phyloP scores from a whole-genome alignment of 495 filamentous ascomycete genomes.

The Aspergillus ostianus region DNA sequence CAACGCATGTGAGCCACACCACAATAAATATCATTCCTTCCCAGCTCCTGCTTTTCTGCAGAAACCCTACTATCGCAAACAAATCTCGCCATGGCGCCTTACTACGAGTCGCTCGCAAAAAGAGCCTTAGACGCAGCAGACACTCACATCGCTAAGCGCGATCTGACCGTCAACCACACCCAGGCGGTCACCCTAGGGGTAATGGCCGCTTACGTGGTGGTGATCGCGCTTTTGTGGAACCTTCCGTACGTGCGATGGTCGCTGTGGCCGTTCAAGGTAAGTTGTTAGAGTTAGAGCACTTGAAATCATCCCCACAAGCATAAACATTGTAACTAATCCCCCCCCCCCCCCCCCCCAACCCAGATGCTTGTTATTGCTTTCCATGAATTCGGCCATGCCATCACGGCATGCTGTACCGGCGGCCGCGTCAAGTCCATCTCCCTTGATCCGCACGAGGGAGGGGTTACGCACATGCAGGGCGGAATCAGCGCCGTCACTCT shows the following conservation, averaged over 20 bases:
- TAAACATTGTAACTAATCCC: slow-evolving; percentile 4
- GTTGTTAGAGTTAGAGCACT: not conserved
- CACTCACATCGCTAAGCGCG: slow-evolving; percentile 43
- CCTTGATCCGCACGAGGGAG: slow-evolving; percentile 66
- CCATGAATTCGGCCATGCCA: slow-evolving; percentile 79
- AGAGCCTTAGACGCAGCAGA: slow-evolving; percentile 25
- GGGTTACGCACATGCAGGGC: slow-evolving; percentile 78
- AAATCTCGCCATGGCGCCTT: slow-evolving; percentile 31
- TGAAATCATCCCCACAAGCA: not conserved
- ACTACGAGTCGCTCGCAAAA: slow-evolving; percentile 25
- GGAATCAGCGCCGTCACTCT: slow-evolving; percentile 70
- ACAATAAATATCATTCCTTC: not conserved
- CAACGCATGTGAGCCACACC: slow-evolving; percentile 6
- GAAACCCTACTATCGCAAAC: too few species aligned
- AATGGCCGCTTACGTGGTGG: slow-evolving; percentile 66
- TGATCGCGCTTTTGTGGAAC: slow-evolving; percentile 77
- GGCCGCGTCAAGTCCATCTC: slow-evolving; percentile 72
- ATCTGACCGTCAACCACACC: slow-evolving; percentile 64
- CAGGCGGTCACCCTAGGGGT: slow-evolving; percentile 72
- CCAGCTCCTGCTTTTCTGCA: not conserved
- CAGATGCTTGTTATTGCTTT: slow-evolving; percentile 84
- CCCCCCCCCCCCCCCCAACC: too few species aligned
- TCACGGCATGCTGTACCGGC: slow-evolving; percentile 68
- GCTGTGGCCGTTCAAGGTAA: slow-evolving; percentile 82
- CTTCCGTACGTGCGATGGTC: slow-evolving; percentile 69